phyloP scores from a whole-genome alignment of 2,329 filamentous ascomycete genomes.

The Aspergillus quadricinctus region DNA sequence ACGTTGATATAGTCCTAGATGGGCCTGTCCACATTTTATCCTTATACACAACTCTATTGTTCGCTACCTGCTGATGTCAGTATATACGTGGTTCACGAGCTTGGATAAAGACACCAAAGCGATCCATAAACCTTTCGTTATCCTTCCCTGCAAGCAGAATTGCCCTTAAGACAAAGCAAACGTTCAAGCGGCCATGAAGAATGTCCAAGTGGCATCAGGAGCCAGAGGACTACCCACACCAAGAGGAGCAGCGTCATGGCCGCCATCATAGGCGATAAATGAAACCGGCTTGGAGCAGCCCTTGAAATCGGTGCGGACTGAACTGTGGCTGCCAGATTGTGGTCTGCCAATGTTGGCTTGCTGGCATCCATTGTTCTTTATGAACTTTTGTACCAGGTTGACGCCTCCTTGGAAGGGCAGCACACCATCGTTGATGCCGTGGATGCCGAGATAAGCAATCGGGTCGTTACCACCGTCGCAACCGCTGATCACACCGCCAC shows the following conservation, averaged over 20 bases:
- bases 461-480: slow-evolving; percentile 37
- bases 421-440: slow-evolving; percentile 37
- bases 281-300: slow-evolving; percentile 11
- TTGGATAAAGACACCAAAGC: not conserved
- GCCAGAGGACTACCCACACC: slow-evolving; percentile 9
- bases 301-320: slow-evolving; percentile 9
- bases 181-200: slow-evolving; percentile 9
- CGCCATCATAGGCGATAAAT: slow-evolving; percentile 13
- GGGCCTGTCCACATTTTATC: not conserved
- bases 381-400: slow-evolving; percentile 37
- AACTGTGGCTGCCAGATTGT: slow-evolving; percentile 2
- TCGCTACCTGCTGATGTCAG: not conserved
- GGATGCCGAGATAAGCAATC: slow-evolving; percentile 39
- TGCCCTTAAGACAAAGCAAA: not conserved
- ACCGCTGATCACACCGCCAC: slow-evolving; percentile 31
- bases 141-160: not conserved
- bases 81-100: not conserved
- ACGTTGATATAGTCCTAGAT: no score
- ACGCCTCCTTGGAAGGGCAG: slow-evolving; percentile 32
- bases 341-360: slow-evolving; percentile 5
- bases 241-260: slow-evolving; percentile 11
- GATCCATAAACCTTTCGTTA: not conserved
- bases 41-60: not conserved
- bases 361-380: slow-evolving; percentile 36
- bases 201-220: slow-evolving; percentile 13